Evolutionary conservation across 495 filamentous ascomycete genomes (phyloP).

Genomic region (Talaromyces adpressus): DNA sequence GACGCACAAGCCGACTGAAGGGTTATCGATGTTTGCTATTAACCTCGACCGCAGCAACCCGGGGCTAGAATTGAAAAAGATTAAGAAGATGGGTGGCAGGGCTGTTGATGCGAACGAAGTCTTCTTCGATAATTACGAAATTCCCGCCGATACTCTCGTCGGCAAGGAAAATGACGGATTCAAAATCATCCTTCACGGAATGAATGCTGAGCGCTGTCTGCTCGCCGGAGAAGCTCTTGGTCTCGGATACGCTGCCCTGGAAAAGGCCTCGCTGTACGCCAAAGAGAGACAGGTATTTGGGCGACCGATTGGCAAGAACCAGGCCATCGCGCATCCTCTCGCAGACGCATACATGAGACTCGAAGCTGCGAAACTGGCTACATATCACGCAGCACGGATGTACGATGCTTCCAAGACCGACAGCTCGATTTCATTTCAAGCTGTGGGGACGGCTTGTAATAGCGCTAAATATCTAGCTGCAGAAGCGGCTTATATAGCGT

Average conservation of each 20-base stretch:
- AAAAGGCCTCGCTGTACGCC: constrained; percentile 48
- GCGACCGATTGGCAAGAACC: constrained; percentile 57
- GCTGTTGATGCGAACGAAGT: constrained; percentile 65
- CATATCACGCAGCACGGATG: constrained; percentile 58
- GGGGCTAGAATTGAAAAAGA: constrained; percentile 55
- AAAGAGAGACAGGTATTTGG: constrained; percentile 54
- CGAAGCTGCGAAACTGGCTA: constrained; percentile 60
- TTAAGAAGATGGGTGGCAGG: constrained; percentile 66
- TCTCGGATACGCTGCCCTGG: constrained; percentile 56
- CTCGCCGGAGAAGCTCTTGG: constrained; percentile 63
- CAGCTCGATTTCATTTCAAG: constrained; percentile 46
- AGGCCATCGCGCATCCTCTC: constrained; percentile 59
- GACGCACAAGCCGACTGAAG: constrained; percentile 58
- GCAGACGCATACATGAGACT: constrained; percentile 60
- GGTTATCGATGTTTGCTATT: constrained; percentile 71
- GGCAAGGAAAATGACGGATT: constrained; percentile 60
- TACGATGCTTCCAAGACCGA: constrained; percentile 52
- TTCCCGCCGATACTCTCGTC: constrained; percentile 48
- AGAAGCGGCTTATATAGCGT: constrained; percentile 59
- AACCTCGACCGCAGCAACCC: constrained; percentile 53
- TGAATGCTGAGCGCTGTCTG: constrained; percentile 66
- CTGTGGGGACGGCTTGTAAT: constrained; percentile 65
- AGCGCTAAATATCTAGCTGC: constrained; percentile 62
- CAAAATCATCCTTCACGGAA: constrained; percentile 60
- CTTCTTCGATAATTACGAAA: constrained; percentile 60